Evolutionary conservation across 495 filamentous ascomycete genomes (phyloP).

Genomic region (Tirmania nivea): DNA sequence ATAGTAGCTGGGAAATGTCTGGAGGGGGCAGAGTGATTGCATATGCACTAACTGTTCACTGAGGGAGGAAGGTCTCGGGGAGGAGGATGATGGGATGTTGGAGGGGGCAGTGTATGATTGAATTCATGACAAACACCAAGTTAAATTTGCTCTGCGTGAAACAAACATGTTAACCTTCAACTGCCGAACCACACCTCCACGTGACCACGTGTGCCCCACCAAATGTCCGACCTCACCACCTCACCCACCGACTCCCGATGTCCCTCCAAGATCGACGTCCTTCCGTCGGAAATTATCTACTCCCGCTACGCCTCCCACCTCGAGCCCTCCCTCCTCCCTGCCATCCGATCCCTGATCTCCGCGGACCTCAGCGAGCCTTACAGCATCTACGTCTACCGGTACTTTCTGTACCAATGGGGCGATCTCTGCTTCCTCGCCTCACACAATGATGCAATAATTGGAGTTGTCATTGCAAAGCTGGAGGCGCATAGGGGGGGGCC

Average conservation of each 20-base stretch:
- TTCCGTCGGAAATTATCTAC: constrained; percentile 44
- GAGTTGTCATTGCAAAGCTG: constrained; percentile 90
- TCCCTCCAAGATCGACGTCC: not conserved
- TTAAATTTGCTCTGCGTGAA: no score
- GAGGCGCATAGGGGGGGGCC: constrained; percentile 61
- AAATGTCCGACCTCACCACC: not conserved
- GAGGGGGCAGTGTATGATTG: no score
- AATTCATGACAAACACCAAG: no score
- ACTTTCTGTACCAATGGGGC: constrained; percentile 97
- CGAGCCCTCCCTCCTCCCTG: constrained; percentile 60
- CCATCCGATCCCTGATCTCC: constrained; percentile 82
- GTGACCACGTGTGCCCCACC: no score
- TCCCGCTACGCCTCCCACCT: constrained; percentile 60
- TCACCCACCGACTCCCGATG: not conserved
- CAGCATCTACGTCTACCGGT: constrained; percentile 98
- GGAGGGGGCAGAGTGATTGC: no score
- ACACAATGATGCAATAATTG: constrained; percentile 36
- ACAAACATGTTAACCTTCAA: no score
- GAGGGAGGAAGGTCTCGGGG: no score
- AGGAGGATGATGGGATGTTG: no score
- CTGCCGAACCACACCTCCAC: no score
- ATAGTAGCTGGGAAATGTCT: no score
- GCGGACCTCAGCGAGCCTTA: constrained; percentile 96
- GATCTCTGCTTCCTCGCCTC: constrained; percentile 59
- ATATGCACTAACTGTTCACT: no score